Percentiles rank a stretch among this genome's conserved stretches.
These are phyloP conservation scores for Centrapalus pauciflorus DNA, from an alignment of 129 eudicot species.

Conservation along the genomic window DNA sequence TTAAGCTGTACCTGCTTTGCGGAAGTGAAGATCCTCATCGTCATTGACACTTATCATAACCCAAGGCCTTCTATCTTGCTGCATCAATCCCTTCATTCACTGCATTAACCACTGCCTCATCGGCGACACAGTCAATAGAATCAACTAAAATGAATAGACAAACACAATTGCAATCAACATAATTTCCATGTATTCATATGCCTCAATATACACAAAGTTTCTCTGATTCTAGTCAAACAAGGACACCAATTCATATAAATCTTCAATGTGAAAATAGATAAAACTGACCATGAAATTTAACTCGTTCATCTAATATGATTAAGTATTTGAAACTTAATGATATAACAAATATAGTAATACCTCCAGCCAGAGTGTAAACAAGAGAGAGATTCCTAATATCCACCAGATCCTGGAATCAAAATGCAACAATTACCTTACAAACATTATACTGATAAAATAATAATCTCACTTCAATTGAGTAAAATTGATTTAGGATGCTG, in stretches of 20 bases:
- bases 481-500: too few relatives aligned
- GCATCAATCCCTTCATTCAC: slow-evolving; percentile 87
- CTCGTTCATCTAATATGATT: neutral
- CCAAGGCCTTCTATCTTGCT: slow-evolving; percentile 85
- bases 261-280: neutral
- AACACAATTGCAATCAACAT: neutral
- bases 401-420: slow-evolving; percentile 53
- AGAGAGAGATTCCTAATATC: slow-evolving; percentile 89
- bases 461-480: too few relatives aligned
- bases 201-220: neutral
- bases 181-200: slow-evolving; percentile 1
- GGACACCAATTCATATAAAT: neutral
- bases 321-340: neutral
- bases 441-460: too few relatives aligned
- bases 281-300: neutral
- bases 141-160: slow-evolving; percentile 47
- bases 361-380: slow-evolving; percentile 93
- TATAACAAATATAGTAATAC: slow-evolving; percentile 21
- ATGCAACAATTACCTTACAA: neutral
- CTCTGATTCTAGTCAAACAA: too few relatives aligned
- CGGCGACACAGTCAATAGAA: slow-evolving; percentile 99
- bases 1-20: slow-evolving; percentile 73
- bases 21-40: slow-evolving; percentile 93
- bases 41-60: slow-evolving; percentile 98
- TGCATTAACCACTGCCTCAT: slow-evolving; percentile 80